Conservation (phyloP, 2,329 filamentous ascomycete genomes). For the Xylariaceae sp. region DNA sequence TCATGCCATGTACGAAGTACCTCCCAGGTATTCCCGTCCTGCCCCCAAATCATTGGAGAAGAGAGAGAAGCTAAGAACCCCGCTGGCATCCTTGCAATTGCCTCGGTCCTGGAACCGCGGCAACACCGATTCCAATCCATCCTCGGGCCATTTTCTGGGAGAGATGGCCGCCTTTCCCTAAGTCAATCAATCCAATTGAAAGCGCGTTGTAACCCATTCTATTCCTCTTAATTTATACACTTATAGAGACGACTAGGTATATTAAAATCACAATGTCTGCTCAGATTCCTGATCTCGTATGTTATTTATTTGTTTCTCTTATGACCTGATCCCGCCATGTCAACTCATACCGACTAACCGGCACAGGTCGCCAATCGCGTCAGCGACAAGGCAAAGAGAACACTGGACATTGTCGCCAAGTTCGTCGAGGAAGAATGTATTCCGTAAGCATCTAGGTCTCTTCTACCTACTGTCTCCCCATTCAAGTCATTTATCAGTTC, state of each 20-base stretch:
- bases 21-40: no score
- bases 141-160: background rate
- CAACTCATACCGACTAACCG: conserved; percentile 17
- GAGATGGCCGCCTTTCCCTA: background rate
- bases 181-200: background rate
- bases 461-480: background rate
- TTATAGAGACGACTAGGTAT: background rate
- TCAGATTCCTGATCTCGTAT: conserved; percentile 31
- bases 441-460: conserved; percentile 47
- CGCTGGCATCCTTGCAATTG: background rate
- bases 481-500: conserved; percentile 6
- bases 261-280: conserved; percentile 26
- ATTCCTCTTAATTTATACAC: background rate
- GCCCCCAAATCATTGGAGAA: background rate
- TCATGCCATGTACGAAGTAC: no score
- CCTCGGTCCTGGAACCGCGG: background rate
- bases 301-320: no score
- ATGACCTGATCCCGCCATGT: background rate
- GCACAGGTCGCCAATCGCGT: conserved; percentile 53
- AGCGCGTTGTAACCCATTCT: background rate
- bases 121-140: background rate
- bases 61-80: background rate
- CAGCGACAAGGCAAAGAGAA: conserved; percentile 78
- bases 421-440: conserved; percentile 97
- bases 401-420: conserved; percentile 81